These are phyloP conservation scores for Pleurotus djamor DNA, from an alignment of 768 basidiomycete genomes.

Conservation along the genomic window DNA sequence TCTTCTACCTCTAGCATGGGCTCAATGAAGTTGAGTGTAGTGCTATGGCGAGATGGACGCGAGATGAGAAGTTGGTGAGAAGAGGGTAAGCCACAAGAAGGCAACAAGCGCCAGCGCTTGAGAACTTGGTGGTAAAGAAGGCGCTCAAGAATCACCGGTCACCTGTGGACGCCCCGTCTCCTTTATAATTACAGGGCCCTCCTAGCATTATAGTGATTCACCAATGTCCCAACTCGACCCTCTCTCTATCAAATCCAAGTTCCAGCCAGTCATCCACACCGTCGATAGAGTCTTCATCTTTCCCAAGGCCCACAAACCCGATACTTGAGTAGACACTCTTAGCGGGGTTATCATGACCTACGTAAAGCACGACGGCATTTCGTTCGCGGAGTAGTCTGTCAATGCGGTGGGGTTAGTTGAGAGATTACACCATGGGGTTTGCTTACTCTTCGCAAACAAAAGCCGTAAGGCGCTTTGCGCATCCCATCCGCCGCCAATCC, in stretches of 20 bases:
- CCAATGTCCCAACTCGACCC: slow-evolving; percentile 47
- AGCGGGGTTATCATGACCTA: slow-evolving; percentile 39
- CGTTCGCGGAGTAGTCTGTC: slow-evolving; percentile 35
- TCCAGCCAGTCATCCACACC: slow-evolving; percentile 47
- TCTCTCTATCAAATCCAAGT: slow-evolving; percentile 40
- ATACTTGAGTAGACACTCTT: slow-evolving; percentile 44
- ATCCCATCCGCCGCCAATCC: slow-evolving; percentile 37
- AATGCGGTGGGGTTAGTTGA: not conserved
- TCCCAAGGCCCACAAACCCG: slow-evolving; percentile 42
- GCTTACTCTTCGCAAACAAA: slow-evolving; percentile 39
- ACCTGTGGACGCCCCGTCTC: no score
- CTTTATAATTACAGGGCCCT: not conserved
- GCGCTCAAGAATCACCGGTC: no score
- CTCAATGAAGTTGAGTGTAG: slow-evolving; percentile 21
- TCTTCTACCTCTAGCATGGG: not conserved
- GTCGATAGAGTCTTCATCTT: slow-evolving; percentile 13
- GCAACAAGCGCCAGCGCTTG: not conserved
- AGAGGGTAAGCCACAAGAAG: not conserved
- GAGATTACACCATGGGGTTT: not conserved
- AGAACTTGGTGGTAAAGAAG: not conserved
- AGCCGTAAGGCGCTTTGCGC: slow-evolving; percentile 45
- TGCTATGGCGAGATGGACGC: not conserved
- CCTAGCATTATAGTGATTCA: slow-evolving; percentile 17
- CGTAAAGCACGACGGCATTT: slow-evolving; percentile 45
- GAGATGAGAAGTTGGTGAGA: not conserved